Conservation (phyloP, 768 basidiomycete genomes). For the Boletus rubropictus region DNA sequence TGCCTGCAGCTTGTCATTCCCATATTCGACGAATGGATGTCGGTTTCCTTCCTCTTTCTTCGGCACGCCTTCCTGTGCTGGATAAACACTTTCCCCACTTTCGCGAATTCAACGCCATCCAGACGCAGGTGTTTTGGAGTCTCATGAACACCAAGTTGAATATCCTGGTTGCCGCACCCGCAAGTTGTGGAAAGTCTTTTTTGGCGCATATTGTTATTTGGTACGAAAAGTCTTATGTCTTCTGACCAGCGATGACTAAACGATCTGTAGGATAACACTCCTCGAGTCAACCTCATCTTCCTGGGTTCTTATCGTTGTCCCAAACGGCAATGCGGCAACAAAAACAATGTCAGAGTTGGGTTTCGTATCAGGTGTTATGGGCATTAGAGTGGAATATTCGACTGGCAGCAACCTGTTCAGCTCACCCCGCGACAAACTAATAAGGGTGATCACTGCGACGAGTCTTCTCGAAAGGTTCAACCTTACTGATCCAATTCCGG, state of each 20-base stretch:
- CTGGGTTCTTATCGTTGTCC: constrained; percentile 61
- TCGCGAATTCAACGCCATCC: constrained; percentile 71
- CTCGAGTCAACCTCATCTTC: constrained; percentile 36
- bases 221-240: constrained; percentile 40
- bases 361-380: constrained; percentile 31
- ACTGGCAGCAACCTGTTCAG: constrained; percentile 31
- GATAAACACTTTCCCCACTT: constrained; percentile 42
- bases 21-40: constrained; percentile 65
- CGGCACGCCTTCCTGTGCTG: constrained; percentile 41
- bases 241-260: constrained; percentile 12
- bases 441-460: constrained; percentile 54
- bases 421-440: constrained; percentile 35
- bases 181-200: constrained; percentile 75
- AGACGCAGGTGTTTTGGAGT: constrained; percentile 87
- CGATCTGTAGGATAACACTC: constrained; percentile 48
- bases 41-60: constrained; percentile 62
- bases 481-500: constrained; percentile 20
- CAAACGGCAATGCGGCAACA: constrained; percentile 49
- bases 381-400: constrained; percentile 36
- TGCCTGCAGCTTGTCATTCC: constrained; percentile 58
- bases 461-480: constrained; percentile 44
- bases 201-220: constrained; percentile 66
- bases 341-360: constrained; percentile 55
- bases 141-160: constrained; percentile 62
- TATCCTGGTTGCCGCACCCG: constrained; percentile 70